Percentiles rank a stretch among this genome's conserved stretches.
phyloP scores from a whole-genome alignment of 768 basidiomycete genomes.

The Suillus tomentosus region DNA sequence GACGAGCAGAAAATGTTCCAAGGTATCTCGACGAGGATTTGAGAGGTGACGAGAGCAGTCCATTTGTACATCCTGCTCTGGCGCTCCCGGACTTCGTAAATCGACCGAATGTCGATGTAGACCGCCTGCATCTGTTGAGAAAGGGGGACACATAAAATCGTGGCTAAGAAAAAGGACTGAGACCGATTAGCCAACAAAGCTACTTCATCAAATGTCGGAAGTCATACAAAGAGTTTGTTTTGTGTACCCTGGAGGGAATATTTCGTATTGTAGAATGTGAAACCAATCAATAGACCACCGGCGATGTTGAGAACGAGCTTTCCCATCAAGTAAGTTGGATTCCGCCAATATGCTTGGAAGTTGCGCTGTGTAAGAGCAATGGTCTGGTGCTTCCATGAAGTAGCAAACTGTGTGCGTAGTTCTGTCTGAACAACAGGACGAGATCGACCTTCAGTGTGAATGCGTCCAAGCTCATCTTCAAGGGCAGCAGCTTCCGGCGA shows the following conservation, averaged over 20 bases:
- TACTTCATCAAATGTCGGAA: conserved; percentile 9
- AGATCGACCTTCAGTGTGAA: conserved; percentile 50
- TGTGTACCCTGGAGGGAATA: conserved; percentile 59
- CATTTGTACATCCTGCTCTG: conserved; percentile 68
- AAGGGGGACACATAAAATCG: conserved; percentile 52
- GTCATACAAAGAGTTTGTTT: conserved; percentile 63
- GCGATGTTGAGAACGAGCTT: conserved; percentile 57
- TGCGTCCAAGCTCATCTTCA: conserved; percentile 43
- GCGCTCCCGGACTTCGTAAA: conserved; percentile 69
- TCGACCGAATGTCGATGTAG: conserved; percentile 55
- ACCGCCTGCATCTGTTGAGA: conserved; percentile 65
- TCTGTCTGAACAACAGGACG: conserved; percentile 39
- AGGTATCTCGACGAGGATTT: conserved; percentile 58
- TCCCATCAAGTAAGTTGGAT: conserved; percentile 60
- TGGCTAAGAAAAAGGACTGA: conserved; percentile 55
- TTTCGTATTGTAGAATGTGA: conserved; percentile 62
- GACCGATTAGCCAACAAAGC: background rate
- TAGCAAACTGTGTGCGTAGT: conserved; percentile 49
- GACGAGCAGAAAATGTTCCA: conserved; percentile 63
- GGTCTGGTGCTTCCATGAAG: conserved; percentile 54
- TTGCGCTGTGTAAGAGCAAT: conserved; percentile 47
- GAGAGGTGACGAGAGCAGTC: conserved; percentile 57
- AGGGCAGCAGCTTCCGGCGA: conserved; percentile 46
- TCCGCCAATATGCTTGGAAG: conserved; percentile 50
- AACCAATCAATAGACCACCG: conserved; percentile 58